Evolutionary conservation across 2,329 filamentous ascomycete genomes (phyloP).

Genomic region (Colletotrichum incanum): DNA sequence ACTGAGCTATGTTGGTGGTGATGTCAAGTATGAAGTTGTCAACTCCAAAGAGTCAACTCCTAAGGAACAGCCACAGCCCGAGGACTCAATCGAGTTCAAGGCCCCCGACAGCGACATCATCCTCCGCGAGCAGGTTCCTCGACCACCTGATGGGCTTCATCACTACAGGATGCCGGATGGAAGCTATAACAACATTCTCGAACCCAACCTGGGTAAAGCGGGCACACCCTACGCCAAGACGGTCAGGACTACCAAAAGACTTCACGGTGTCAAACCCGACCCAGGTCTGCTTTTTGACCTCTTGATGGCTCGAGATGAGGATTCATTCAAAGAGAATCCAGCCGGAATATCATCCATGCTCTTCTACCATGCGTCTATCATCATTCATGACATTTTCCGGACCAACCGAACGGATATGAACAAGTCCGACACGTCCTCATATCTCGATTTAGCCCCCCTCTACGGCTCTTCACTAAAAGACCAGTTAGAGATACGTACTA

Average conservation of each 20-base stretch:
- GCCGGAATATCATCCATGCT: slow-evolving; percentile 82
- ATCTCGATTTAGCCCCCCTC: slow-evolving; percentile 80
- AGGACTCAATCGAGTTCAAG: slow-evolving; percentile 58
- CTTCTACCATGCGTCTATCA: slow-evolving; percentile 82
- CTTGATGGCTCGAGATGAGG: slow-evolving; percentile 70
- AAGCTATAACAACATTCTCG: slow-evolving; percentile 70
- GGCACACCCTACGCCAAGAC: slow-evolving; percentile 79
- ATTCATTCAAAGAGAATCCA: slow-evolving; percentile 73
- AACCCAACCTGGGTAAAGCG: slow-evolving; percentile 76
- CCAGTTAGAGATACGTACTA: slow-evolving; percentile 74
- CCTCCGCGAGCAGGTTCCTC: slow-evolving; percentile 55
- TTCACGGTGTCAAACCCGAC: slow-evolving; percentile 74
- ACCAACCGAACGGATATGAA: slow-evolving; percentile 72
- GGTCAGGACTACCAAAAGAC: slow-evolving; percentile 70
- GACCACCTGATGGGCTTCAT: slow-evolving; percentile 55
- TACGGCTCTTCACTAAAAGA: slow-evolving; percentile 78
- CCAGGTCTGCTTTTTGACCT: slow-evolving; percentile 76
- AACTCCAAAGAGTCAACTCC: slow-evolving; percentile 8
- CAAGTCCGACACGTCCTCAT: slow-evolving; percentile 79
- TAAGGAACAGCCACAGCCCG: slow-evolving; percentile 50
- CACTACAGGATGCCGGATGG: slow-evolving; percentile 57
- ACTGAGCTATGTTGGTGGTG: slow-evolving; percentile 59
- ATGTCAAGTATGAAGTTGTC: slow-evolving; percentile 58
- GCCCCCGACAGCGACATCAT: slow-evolving; percentile 55
- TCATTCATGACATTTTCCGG: slow-evolving; percentile 59